Conservation (phyloP, 176 grass and related monocot species). For the Elymus sibiricus region DNA sequence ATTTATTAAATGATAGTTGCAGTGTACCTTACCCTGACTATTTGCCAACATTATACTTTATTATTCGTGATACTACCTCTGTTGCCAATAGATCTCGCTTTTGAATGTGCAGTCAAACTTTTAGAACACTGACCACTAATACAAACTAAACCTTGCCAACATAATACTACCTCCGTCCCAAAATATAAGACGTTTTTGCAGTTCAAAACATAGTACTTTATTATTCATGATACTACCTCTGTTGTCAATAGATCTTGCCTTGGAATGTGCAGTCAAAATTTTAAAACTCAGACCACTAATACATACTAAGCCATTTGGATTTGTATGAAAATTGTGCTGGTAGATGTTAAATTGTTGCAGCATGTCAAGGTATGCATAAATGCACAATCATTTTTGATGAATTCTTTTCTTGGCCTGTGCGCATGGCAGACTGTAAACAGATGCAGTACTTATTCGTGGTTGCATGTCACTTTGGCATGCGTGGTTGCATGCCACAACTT, state of each 20-base stretch:
- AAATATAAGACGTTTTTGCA: too few species aligned
- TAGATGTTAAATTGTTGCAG: not conserved
- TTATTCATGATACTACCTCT: not conserved
- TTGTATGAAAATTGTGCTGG: not conserved
- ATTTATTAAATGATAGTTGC: not conserved
- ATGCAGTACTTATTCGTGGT: not conserved
- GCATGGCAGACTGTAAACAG: not conserved
- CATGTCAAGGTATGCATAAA: not conserved
- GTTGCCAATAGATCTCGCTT: not conserved
- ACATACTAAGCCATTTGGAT: not conserved
- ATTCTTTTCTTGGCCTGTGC: not conserved
- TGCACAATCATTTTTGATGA: not conserved
- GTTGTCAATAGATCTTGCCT: not conserved
- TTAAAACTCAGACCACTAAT: not conserved
- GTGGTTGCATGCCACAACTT: not conserved
- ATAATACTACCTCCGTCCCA: too few species aligned
- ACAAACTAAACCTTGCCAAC: not conserved
- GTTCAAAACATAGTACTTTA: too few species aligned
- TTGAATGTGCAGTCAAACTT: not conserved
- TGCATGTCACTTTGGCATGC: not conserved
- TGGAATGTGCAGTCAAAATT: not conserved
- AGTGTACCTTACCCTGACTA: not conserved
- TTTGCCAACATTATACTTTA: not conserved
- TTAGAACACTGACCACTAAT: not conserved
- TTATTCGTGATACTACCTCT: conserved; percentile 1